Evolutionary conservation across 345 rosid genomes (phyloP), one percentile per base, ranked within the genome.

Genomic region (Rhodamnia rubescens): DNA sequence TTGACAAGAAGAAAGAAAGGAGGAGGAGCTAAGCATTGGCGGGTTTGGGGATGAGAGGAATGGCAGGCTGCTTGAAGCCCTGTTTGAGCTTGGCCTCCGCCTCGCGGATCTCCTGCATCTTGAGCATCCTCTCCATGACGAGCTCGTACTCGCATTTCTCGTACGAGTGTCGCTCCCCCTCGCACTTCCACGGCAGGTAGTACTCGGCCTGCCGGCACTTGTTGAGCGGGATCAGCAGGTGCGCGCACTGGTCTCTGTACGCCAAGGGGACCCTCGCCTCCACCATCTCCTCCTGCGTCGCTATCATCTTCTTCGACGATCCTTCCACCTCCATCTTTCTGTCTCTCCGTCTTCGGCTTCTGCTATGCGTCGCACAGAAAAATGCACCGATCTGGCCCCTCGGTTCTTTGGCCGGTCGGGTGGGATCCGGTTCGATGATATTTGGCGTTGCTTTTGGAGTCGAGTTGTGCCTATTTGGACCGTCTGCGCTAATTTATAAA

Each of bases 141-240:
- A 98, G 98, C 92, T 98, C 99, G 94, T 96, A 98, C 84, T 92
- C 96, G 85, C 99, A 98, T 94, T 98, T 96, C 93, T 98, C 99
- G 85, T 98, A 98, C 85, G 90, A 80, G 88, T 98, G 99, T 82
- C 99, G 97, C 88, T 96, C 95, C 86, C 90, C 91, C 90, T 96
- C 98, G 91, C 99, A 98, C 85, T 98, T 98, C 99, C 99, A 98
- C 0, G 99, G 99, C 20, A 98, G 93, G 91, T 89, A 98, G 74
- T 95, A 92, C 96, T 96, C 99, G 2, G 98, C 92, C 83, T 96
- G 99, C 36, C 99, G 91, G 90, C 99, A 98, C 91, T 94, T 94
- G 92, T 98, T 96, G 87, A 98, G 98, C 1, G 99, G 99, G 86
- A 98, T 96, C 81, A 98, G 92, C 57, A 95, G 90, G 87, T 96